phyloP scores from a whole-genome alignment of 176 grass and related monocot species.

The Triticum urartu region DNA sequence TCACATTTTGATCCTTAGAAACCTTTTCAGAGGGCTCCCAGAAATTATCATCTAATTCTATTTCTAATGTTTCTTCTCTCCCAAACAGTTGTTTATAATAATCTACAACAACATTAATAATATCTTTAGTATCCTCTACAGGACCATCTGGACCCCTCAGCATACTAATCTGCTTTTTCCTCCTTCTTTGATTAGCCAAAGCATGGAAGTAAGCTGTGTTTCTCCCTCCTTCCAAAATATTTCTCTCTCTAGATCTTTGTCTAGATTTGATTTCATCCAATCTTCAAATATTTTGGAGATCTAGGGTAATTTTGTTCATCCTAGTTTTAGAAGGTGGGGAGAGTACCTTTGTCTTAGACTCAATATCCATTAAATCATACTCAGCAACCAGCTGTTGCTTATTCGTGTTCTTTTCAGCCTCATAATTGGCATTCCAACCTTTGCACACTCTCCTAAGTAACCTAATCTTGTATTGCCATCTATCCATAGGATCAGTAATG shows the following conservation, averaged over 20 bases:
- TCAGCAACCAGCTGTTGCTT: background rate
- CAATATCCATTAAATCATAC: background rate
- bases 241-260: background rate
- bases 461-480: background rate
- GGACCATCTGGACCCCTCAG: background rate
- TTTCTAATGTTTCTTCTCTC: background rate
- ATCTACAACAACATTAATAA: accelerated
- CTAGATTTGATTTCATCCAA: too few relatives aligned
- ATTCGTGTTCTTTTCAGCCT: background rate
- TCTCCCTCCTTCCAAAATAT: background rate
- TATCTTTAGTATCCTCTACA: background rate
- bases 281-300: background rate
- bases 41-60: background rate
- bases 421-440: background rate
- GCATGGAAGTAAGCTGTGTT: background rate
- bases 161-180: background rate
- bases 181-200: background rate
- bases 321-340: too few relatives aligned
- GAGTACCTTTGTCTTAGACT: background rate
- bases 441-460: background rate
- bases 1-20: too few relatives aligned
- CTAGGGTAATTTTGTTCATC: too few relatives aligned
- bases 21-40: background rate
- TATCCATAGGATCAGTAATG: background rate
- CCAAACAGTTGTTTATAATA: background rate